Percentiles rank a stretch among this genome's conserved stretches.
Evolutionary conservation across 495 filamentous ascomycete genomes (phyloP).

Genomic region (Amorphotheca resinae): DNA sequence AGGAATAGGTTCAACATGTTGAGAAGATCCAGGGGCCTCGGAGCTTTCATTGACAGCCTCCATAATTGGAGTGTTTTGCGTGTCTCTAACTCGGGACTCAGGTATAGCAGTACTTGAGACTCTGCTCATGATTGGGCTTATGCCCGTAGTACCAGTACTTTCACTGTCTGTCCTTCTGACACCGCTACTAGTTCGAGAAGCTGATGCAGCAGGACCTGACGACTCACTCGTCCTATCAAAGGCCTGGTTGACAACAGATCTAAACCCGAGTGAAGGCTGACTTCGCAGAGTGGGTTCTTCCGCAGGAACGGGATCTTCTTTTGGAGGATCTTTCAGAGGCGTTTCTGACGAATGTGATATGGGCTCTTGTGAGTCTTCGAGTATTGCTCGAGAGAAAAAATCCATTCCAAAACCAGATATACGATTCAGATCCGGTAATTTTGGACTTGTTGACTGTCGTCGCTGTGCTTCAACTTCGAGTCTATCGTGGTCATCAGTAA

Average conservation of each 20-base stretch:
- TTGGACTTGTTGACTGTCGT: slow-evolving; percentile 32
- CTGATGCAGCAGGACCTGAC: slow-evolving; percentile 43
- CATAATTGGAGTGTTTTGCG: slow-evolving; percentile 42
- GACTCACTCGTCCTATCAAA: slow-evolving; percentile 42
- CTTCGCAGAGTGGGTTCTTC: slow-evolving; percentile 7
- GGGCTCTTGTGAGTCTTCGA: background rate
- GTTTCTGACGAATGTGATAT: background rate
- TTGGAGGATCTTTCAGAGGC: background rate
- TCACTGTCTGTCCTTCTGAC: slow-evolving; percentile 50
- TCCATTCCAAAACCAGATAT: slow-evolving; percentile 49
- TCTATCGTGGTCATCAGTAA: background rate
- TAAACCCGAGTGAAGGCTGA: slow-evolving; percentile 42
- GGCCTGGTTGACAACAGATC: slow-evolving; percentile 56
- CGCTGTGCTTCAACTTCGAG: slow-evolving; percentile 6
- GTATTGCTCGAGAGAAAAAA: slow-evolving; percentile 9
- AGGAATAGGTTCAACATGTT: background rate
- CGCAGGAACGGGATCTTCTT: background rate
- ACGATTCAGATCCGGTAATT: slow-evolving; percentile 51
- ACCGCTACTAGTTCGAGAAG: slow-evolving; percentile 31
- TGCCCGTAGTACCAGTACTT: slow-evolving; percentile 41
- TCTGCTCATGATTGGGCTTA: slow-evolving; percentile 56
- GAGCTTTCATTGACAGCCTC: slow-evolving; percentile 38
- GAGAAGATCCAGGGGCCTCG: background rate
- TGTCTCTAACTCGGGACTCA: slow-evolving; percentile 21
- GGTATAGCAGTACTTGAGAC: slow-evolving; percentile 29